Base-by-base conservation (phyloP, 345 rosid species). In the Eucalyptus virginea region DNA sequence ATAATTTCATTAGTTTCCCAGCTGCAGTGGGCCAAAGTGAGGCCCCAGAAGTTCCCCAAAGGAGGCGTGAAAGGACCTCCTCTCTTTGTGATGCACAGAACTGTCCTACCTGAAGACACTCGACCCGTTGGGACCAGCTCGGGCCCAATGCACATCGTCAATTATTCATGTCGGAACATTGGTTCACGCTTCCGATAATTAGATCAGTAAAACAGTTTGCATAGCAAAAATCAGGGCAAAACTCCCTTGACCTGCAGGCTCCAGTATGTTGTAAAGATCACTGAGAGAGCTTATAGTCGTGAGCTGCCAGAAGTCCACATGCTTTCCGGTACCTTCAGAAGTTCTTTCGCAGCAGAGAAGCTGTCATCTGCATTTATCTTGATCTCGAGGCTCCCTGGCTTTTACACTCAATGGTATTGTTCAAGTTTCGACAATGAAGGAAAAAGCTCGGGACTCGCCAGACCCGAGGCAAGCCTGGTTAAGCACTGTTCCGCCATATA, bases 101-200 rank as follows among this genome's bases (percentile, higher is more conserved):
- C 77, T n/a, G 0, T 65, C 37, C 37, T 8, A n/a, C 77, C 4
- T 8, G 77, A 15, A 65, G 77, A 65, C 40, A 8, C 21, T n/a
- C 21, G 21, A 65, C 77, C 77, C 6, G 37, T 40, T 14, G 17
- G 77, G 40, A 65, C 37, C 77, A 65, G 37, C 37, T n/a, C 7
- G 37, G 19, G 19, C 34, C 77, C 0, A 12, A n/a, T 2, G 18
- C 37, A 30, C 37, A 62, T 62, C 34, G 17, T 30, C 77, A 30
- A 65, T 15, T 2, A 8, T 15, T n/a, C 77, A 16, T n/a, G 77
- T 8, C 11, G 77, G 0, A n/a, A 17, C 40, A 65, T 4, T 5
- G 19, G 9, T n/a, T 65, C 77, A n/a, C 37, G 37, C 0, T n/a
- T 30, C 9, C 2, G 19, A 65, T 0, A 32, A 16, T 7, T 65